A percentile compares a stretch with the other conserved stretches of the same genome.
These are phyloP conservation scores for Jasminum sambac DNA, from an alignment of 257 asterid species.

Conservation along the genomic window DNA sequence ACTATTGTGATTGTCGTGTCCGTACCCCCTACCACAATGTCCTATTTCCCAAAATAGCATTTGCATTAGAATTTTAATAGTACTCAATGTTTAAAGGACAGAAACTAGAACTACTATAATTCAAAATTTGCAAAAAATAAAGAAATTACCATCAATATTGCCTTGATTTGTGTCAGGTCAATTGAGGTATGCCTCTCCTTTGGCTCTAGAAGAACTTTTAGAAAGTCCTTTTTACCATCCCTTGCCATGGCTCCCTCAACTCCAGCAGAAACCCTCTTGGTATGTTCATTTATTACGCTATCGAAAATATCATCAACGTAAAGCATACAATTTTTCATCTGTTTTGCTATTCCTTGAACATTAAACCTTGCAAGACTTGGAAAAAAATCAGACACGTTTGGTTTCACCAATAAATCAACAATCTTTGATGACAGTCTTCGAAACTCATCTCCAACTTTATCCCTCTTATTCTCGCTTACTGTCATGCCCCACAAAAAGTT, in stretches of 20 bases:
- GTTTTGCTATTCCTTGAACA: slow-evolving; percentile 37
- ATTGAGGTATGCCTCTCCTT: slow-evolving; percentile 26
- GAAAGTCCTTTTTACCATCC: slow-evolving; percentile 27
- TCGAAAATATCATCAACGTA: slow-evolving; percentile 32
- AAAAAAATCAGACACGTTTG: slow-evolving; percentile 49
- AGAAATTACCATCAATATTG: slow-evolving; percentile 32
- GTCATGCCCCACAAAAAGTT: slow-evolving; percentile 46
- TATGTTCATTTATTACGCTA: slow-evolving; percentile 13
- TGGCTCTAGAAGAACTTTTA: slow-evolving; percentile 36
- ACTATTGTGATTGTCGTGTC: slow-evolving; percentile 37
- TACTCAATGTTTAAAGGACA: too few species aligned
- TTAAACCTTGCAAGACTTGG: slow-evolving; percentile 40
- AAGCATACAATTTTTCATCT: slow-evolving; percentile 22
- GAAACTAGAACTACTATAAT: too few species aligned
- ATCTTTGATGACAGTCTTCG: slow-evolving; percentile 13
- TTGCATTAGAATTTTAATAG: too few species aligned
- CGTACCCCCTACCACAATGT: slow-evolving; percentile 34
- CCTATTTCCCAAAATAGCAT: slow-evolving; percentile 16
- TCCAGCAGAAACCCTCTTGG: slow-evolving; percentile 13
- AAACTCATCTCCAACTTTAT: slow-evolving; percentile 29
- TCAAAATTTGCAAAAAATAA: too few species aligned
- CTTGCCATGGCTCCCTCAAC: not conserved
- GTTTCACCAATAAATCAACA: slow-evolving; percentile 22
- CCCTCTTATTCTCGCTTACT: slow-evolving; percentile 6
- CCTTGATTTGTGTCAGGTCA: slow-evolving; percentile 29